These are phyloP conservation scores for Cladosporium phlei DNA, from an alignment of 2,329 filamentous ascomycete genomes.

Conservation along the genomic window DNA sequence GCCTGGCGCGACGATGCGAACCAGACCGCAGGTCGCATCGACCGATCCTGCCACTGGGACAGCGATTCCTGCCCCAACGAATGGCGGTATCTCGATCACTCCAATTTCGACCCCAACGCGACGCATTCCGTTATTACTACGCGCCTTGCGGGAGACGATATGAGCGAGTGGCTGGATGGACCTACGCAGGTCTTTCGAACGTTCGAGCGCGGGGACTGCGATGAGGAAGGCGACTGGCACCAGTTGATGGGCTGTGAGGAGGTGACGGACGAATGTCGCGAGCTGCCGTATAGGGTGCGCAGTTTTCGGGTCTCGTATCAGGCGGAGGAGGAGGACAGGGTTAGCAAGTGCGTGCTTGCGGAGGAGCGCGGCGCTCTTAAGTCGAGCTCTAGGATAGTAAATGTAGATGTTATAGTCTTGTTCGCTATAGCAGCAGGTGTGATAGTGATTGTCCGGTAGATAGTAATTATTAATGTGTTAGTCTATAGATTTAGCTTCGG, in stretches of 20 bases:
- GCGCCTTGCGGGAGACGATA: background rate
- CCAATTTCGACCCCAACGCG: background rate
- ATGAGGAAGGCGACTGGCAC: background rate
- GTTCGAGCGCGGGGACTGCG: background rate
- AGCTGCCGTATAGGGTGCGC: background rate
- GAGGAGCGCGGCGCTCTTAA: background rate
- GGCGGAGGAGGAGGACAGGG: background rate
- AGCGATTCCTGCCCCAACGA: background rate
- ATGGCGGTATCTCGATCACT: background rate
- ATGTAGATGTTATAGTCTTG: conserved; percentile 48
- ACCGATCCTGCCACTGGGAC: background rate
- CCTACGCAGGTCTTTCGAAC: background rate
- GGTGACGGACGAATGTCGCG: background rate
- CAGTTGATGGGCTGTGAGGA: background rate
- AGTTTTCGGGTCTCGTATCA: background rate
- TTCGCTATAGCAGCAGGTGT: no score
- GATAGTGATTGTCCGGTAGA: no score
- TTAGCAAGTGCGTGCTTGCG: background rate
- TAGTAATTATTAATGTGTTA: no score
- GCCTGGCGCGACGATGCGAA: background rate
- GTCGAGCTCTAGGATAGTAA: background rate
- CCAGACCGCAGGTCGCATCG: background rate
- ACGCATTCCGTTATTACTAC: background rate
- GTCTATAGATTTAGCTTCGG: no score
- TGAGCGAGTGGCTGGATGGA: background rate